Percentiles rank a stretch among this genome's conserved stretches.
These are phyloP conservation scores for Fusarium sp. DNA, from an alignment of 2,329 filamentous ascomycete genomes.

Conservation along the genomic window DNA sequence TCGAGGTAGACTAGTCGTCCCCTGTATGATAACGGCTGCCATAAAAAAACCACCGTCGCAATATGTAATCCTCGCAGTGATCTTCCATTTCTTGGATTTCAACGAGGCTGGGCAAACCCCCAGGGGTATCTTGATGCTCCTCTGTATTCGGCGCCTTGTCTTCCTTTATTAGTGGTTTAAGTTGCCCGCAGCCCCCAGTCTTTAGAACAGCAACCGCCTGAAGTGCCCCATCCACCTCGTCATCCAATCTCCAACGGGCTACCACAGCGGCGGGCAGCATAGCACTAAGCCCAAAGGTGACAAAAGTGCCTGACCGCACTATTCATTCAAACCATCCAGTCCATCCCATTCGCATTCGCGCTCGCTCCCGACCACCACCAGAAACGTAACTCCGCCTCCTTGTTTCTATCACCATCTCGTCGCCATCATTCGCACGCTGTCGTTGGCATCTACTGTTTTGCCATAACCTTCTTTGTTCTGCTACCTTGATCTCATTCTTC, in stretches of 20 bases:
- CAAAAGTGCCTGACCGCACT: constrained; percentile 41
- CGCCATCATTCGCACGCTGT: constrained; percentile 7
- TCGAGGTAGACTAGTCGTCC: neutral
- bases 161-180: neutral
- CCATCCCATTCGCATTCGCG: constrained; percentile 5
- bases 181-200: neutral
- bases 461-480: constrained; percentile 13
- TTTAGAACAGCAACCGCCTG: neutral
- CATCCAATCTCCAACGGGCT: constrained; percentile 36
- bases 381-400: constrained; percentile 13
- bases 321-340: neutral
- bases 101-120: constrained; percentile 26
- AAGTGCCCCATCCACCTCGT: constrained; percentile 26
- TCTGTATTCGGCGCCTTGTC: constrained; percentile 13
- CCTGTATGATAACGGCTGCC: neutral
- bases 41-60: neutral
- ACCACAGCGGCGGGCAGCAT: neutral
- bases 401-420: constrained; percentile 30
- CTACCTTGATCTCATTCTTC: constrained; percentile 18
- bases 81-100: constrained; percentile 1
- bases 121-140: constrained; percentile 16
- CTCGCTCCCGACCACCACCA: constrained; percentile 28
- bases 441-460: constrained; percentile 4
- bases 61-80: neutral
- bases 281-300: constrained; percentile 13